Evolutionary conservation across 495 filamentous ascomycete genomes (phyloP), one percentile per base, ranked within the genome.

Genomic region (Neurospora discreta): DNA sequence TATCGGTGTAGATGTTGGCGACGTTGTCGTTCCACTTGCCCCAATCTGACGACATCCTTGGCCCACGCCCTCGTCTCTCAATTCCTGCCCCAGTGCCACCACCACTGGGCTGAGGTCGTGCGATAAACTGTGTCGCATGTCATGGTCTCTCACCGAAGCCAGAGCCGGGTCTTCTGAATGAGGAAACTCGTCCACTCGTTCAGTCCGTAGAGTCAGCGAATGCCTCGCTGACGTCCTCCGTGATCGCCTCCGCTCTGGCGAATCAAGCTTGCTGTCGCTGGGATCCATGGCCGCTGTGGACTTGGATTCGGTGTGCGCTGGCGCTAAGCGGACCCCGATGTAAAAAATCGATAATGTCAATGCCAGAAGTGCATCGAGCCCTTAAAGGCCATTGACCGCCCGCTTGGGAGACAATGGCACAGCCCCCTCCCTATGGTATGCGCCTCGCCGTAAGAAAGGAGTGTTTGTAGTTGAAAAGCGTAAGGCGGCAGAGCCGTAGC

Each of bases 181-280:
- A 3, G 13, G 30, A 65, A 65, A 16, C 15, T 65, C 52, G 52
- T 65, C 52, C 26, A 65, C 33, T 36, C 52, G 13, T 65, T 65
- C 52, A 65, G 52, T 3, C 26, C 26, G 52, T 65, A 65, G 52
- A 36, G 52, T 79, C 33, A 77, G 70, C 30, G 83, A 82, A 6
- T 74, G 73, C 74, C 81, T 81, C 16, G 70, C 74, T 52, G 82
- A 82, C 33, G 78, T 71, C 71, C 79, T 77, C 73, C 82, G 75
- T 65, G 52, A 33, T 36, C 52, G 52, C 52, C 52, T 65, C 26
- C 52, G 26, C 52, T 65, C 52, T 8, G 52, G 52, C 26, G 26
- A 18, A 65, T 79, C 79, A 70, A 79, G 72, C 26, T 80, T 79
- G 44, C 75, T 75, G 73, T 76, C 74, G 68, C 70, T 39, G 23